Evolutionary conservation across 2,329 filamentous ascomycete genomes (phyloP).

Genomic region (Trichoderma asperellum): DNA sequence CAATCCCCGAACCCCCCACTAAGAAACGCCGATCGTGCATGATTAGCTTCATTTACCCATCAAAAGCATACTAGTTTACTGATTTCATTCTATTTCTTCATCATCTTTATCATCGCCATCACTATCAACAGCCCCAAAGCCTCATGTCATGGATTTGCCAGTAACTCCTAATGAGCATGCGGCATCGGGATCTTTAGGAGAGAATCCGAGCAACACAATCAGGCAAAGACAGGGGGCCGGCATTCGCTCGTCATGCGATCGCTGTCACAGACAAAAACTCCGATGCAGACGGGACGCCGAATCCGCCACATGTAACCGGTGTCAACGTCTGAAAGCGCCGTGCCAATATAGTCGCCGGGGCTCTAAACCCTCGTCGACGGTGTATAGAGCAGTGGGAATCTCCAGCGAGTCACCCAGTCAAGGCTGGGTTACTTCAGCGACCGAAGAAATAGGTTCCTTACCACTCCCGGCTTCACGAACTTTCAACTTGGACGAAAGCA

Average conservation of each 20-base stretch:
- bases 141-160: neutral
- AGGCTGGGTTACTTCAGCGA: neutral
- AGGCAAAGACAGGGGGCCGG: neutral
- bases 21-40: neutral
- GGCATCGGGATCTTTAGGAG: neutral
- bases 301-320: neutral
- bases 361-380: neutral
- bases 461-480: neutral
- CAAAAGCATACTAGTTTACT: too few relatives aligned
- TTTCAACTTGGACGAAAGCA: neutral
- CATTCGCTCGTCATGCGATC: neutral
- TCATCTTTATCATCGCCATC: neutral
- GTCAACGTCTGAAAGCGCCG: neutral
- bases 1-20: neutral
- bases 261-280: neutral
- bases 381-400: neutral
- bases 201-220: neutral
- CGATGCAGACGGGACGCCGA: neutral
- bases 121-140: neutral
- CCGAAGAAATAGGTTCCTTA: neutral
- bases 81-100: neutral
- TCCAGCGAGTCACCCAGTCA: neutral
- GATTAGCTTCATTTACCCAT: neutral
- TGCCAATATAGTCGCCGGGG: neutral
- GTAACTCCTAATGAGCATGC: neutral